A percentile compares a stretch with the other conserved stretches of the same genome.
Evolutionary conservation across 2,329 filamentous ascomycete genomes (phyloP).

Genomic region (Stylonectria norvegica): DNA sequence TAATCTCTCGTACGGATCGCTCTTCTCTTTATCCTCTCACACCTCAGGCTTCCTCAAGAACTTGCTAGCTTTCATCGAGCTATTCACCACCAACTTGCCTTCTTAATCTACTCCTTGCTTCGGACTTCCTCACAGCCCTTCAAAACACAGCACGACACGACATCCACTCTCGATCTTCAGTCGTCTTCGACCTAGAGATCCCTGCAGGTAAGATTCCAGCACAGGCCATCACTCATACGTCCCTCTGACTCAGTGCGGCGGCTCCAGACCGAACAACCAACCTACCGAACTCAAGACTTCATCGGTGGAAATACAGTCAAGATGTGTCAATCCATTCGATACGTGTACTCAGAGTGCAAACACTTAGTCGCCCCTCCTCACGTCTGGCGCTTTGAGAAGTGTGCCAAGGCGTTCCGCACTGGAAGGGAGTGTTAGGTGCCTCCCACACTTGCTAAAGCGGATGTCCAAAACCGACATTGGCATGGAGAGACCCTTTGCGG

Average conservation of each 20-base stretch:
- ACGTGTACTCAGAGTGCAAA: constrained; percentile 21
- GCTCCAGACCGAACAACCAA: neutral
- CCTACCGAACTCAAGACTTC: neutral
- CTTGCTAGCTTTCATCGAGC: no score
- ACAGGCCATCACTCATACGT: neutral
- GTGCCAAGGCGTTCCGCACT: constrained; percentile 5
- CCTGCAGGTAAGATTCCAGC: neutral
- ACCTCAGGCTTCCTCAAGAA: no score
- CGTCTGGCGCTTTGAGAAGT: constrained; percentile 16
- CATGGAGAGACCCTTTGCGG: no score
- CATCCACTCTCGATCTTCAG: no score
- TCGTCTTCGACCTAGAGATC: neutral
- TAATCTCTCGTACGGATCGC: no score
- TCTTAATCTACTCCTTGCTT: no score
- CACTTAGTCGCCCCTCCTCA: constrained; percentile 13
- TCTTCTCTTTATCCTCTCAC: no score
- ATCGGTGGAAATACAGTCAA: neutral
- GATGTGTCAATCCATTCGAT: constrained; percentile 24
- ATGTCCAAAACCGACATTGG: constrained; percentile 10
- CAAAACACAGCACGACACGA: no score
- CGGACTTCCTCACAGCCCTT: no score
- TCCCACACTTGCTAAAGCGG: neutral
- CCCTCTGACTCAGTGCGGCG: neutral
- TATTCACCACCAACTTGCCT: no score
- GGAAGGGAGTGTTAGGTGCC: constrained; percentile 23